phyloP scores from a whole-genome alignment of 192 early-diverging fungal genomes.

The Entomortierella parvispora region DNA sequence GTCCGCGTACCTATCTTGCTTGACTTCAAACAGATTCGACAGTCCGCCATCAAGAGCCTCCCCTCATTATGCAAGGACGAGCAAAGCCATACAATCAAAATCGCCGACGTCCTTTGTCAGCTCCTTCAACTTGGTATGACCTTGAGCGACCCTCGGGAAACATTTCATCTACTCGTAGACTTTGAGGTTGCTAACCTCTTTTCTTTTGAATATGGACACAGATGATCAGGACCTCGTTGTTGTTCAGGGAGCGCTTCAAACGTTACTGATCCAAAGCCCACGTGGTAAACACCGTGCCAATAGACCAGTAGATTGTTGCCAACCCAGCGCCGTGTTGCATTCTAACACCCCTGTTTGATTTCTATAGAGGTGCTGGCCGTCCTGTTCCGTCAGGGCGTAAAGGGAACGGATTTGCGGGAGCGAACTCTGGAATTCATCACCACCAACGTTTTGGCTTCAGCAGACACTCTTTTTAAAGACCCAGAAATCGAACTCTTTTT shows the following conservation, averaged over 20 bases:
- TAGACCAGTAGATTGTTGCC: neutral
- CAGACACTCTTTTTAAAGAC: slow-evolving; percentile 22
- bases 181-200: no score
- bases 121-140: slow-evolving; percentile 50
- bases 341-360: neutral
- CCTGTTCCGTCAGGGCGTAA: slow-evolving; percentile 39
- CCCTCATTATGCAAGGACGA: slow-evolving; percentile 43
- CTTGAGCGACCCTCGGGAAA: neutral
- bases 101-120: slow-evolving; percentile 50
- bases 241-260: slow-evolving; percentile 33
- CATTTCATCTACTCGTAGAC: neutral
- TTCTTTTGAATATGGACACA: no score
- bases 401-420: slow-evolving; percentile 34
- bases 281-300: slow-evolving; percentile 19
- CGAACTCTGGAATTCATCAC: slow-evolving; percentile 35
- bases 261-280: slow-evolving; percentile 37
- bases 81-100: slow-evolving; percentile 46
- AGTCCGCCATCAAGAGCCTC: slow-evolving; percentile 42
- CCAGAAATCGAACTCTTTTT: slow-evolving; percentile 43
- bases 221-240: slow-evolving; percentile 47
- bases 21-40: slow-evolving; percentile 30
- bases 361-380: slow-evolving; percentile 44
- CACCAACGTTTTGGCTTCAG: slow-evolving; percentile 24
- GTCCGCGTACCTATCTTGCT: no score
- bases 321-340: neutral